Percentiles rank a stretch among this genome's conserved stretches.
Conservation (phyloP, 257 asterid species). For the Forsythia viridissima region DNA sequence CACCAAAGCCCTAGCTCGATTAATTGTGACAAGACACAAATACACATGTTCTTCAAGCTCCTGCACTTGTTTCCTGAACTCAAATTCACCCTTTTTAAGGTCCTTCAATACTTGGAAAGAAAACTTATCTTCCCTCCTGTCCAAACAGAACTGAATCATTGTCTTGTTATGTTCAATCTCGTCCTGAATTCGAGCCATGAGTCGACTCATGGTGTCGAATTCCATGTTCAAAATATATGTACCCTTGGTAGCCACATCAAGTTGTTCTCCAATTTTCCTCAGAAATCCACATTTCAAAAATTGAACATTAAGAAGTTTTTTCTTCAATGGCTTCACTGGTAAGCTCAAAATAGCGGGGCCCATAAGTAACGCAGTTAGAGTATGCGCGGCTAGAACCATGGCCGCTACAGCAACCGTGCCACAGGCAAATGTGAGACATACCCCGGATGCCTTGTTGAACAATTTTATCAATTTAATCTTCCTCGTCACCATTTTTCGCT, state of each 20-base stretch:
- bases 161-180: conserved; percentile 70
- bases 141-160: conserved; percentile 57
- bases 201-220: conserved; percentile 77
- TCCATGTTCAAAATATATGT: conserved; percentile 77
- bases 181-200: conserved; percentile 56
- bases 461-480: conserved; percentile 44
- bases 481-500: conserved; percentile 35
- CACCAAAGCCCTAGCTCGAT: conserved; percentile 69
- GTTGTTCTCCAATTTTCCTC: conserved; percentile 46
- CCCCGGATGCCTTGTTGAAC: conserved; percentile 52
- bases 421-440: conserved; percentile 45
- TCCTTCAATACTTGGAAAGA: conserved; percentile 56
- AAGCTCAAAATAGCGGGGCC: conserved; percentile 45
- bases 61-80: conserved; percentile 58
- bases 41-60: conserved; percentile 83
- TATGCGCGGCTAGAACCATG: conserved; percentile 51
- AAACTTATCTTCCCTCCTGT: conserved; percentile 49
- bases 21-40: conserved; percentile 67
- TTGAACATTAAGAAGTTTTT: conserved; percentile 22
- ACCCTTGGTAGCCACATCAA: conserved; percentile 85
- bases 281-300: conserved; percentile 38
- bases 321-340: conserved; percentile 47
- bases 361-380: conserved; percentile 47
- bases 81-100: conserved; percentile 50
- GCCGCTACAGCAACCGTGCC: conserved; percentile 54